Conservation (phyloP, 1,139 yeast species). For the Kodamaea anthophila region DNA sequence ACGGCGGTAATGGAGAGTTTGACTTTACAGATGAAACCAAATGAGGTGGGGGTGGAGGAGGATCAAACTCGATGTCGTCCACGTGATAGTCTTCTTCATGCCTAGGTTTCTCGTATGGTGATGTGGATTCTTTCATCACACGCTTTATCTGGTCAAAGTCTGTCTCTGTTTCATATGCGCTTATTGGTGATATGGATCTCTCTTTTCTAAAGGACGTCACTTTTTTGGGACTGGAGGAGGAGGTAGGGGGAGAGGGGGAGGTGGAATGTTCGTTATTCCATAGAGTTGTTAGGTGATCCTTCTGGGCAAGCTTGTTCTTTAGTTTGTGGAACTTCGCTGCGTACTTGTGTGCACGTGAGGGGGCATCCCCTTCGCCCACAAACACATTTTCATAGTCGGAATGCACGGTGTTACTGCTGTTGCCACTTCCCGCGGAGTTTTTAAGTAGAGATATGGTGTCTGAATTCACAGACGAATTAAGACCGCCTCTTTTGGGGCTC, state of each 20-base stretch:
- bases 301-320: constrained; percentile 28
- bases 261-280: constrained; percentile 13
- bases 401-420: neutral
- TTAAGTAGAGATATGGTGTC: constrained; percentile 1
- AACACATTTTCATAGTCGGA: constrained; percentile 11
- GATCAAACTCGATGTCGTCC: constrained; percentile 12
- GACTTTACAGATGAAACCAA: constrained; percentile 2
- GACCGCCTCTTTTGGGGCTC: constrained; percentile 5
- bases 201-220: neutral
- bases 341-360: constrained; percentile 18
- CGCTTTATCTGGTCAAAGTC: constrained; percentile 18
- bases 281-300: constrained; percentile 28
- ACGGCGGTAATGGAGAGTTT: constrained; percentile 1
- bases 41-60: constrained; percentile 13
- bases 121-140: constrained; percentile 8
- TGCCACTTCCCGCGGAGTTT: constrained; percentile 5
- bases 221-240: constrained; percentile 6
- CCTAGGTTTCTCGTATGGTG: neutral
- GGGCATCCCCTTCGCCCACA: constrained; percentile 9
- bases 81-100: constrained; percentile 8
- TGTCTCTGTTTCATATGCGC: constrained; percentile 14
- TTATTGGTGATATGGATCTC: constrained; percentile 15
- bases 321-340: constrained; percentile 26
- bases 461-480: constrained; percentile 1
- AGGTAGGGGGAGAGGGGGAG: constrained; percentile 2